Percentiles rank a stretch among this genome's conserved stretches.
These are phyloP conservation scores for Pseudoneurospora amorphoporcata DNA, from an alignment of 495 filamentous ascomycete genomes.

Conservation along the genomic window DNA sequence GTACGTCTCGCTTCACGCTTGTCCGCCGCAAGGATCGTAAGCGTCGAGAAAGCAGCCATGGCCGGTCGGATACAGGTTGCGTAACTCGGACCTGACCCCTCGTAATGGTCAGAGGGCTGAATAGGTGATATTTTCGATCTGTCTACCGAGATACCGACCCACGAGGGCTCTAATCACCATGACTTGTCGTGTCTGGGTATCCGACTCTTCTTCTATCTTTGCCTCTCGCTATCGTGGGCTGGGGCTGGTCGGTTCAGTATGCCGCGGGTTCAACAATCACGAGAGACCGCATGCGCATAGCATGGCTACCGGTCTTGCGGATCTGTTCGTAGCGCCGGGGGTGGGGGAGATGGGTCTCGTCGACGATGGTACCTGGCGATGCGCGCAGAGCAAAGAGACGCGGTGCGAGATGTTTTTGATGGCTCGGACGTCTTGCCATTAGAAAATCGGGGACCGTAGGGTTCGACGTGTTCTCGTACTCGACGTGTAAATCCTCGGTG, in stretches of 20 bases:
- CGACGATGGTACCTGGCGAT: rapidly evolving
- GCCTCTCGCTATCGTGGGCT: neutral
- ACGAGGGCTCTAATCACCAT: neutral
- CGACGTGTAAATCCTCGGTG: neutral
- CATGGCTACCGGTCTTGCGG: neutral
- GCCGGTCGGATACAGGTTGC: neutral
- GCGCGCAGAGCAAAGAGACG: neutral
- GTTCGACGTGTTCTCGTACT: neutral
- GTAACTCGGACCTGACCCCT: neutral
- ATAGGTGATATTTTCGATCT: too few relatives aligned
- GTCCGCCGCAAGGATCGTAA: neutral
- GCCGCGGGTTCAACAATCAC: neutral
- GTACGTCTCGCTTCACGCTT: neutral
- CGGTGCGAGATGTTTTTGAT: neutral
- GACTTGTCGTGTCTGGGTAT: neutral
- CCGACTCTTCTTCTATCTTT: neutral
- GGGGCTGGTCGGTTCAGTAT: neutral
- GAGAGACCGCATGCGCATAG: neutral
- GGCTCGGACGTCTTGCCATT: neutral
- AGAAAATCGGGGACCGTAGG: neutral
- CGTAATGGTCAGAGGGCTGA: neutral
- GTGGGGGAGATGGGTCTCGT: neutral
- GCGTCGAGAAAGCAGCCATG: neutral
- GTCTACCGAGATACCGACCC: neutral
- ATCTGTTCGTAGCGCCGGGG: neutral